A percentile compares a stretch with the other conserved stretches of the same genome.
Conservation (phyloP, 805 yeast species). For the Nakazawaea wyomingensis region DNA sequence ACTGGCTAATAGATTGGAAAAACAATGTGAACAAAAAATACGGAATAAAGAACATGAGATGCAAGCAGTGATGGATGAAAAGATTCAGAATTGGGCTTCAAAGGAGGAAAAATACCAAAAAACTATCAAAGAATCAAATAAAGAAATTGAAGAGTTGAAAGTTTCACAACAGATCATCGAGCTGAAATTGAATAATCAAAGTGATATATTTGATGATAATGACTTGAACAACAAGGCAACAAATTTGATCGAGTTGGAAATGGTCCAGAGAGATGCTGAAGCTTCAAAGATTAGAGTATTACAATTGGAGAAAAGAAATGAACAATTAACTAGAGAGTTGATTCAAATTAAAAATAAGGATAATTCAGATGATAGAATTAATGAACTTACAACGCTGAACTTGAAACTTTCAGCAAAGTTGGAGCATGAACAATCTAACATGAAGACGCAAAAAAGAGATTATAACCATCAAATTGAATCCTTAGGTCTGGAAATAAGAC, state of each 20-base stretch:
- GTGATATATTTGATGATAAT: constrained; percentile 34
- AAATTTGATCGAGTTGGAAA: constrained; percentile 49
- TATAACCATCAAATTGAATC: constrained; percentile 29
- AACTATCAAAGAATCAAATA: constrained; percentile 47
- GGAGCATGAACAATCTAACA: constrained; percentile 40
- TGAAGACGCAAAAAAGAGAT: constrained; percentile 20
- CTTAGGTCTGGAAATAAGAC: constrained; percentile 39
- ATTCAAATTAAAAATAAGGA: constrained; percentile 46
- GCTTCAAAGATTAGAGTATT: constrained; percentile 58
- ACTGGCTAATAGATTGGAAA: constrained; percentile 55
- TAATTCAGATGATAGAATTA: constrained; percentile 38
- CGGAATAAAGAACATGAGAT: constrained; percentile 72
- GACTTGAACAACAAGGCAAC: constrained; percentile 26
- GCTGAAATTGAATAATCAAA: constrained; percentile 47
- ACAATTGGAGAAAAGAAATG: constrained; percentile 75
- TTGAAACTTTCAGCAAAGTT: constrained; percentile 53
- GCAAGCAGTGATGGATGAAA: constrained; percentile 64
- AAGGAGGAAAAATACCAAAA: constrained; percentile 48
- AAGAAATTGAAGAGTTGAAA: constrained; percentile 58
- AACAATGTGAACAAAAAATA: constrained; percentile 46
- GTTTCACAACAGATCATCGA: constrained; percentile 61
- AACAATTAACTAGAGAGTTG: constrained; percentile 63
- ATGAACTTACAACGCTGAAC: constrained; percentile 65
- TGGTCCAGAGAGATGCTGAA: constrained; percentile 72
- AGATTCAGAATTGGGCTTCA: constrained; percentile 60